Percentiles rank a stretch among this genome's conserved stretches.
Evolutionary conservation across 1,139 yeast genomes (phyloP).

Genomic region (Geotrichum restrictum): DNA sequence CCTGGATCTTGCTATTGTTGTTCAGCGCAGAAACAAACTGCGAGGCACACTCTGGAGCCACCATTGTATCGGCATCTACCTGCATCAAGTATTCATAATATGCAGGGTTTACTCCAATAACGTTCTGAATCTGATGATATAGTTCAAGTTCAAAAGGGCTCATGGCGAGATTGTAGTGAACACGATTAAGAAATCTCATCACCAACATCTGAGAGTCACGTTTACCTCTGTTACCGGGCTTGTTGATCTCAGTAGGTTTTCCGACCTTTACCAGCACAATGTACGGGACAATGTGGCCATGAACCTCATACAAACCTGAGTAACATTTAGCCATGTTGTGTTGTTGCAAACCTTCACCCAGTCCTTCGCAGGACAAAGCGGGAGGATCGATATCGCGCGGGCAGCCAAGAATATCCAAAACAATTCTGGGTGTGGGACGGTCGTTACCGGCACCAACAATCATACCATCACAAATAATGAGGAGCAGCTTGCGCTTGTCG

Average conservation of each 20-base stretch:
- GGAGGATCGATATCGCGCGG: slow-evolving; percentile 42
- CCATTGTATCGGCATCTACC: slow-evolving; percentile 44
- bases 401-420: slow-evolving; percentile 42
- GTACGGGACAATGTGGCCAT: slow-evolving; percentile 42
- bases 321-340: slow-evolving; percentile 44
- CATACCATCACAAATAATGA: slow-evolving; percentile 45
- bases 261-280: slow-evolving; percentile 43
- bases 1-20: slow-evolving; percentile 40
- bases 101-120: slow-evolving; percentile 45
- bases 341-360: slow-evolving; percentile 43
- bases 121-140: slow-evolving; percentile 42
- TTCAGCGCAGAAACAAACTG: slow-evolving; percentile 41
- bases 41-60: slow-evolving; percentile 39
- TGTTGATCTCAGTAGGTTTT: slow-evolving; percentile 35
- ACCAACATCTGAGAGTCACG: slow-evolving; percentile 44
- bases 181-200: slow-evolving; percentile 42
- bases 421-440: slow-evolving; percentile 43
- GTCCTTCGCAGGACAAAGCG: slow-evolving; percentile 40
- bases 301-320: slow-evolving; percentile 42
- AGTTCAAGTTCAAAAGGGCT: slow-evolving; percentile 42
- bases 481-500: slow-evolving; percentile 42
- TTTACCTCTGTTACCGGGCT: slow-evolving; percentile 45
- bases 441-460: slow-evolving; percentile 46
- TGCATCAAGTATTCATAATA: slow-evolving; percentile 41
- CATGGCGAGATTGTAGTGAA: slow-evolving; percentile 42